Conservation (phyloP, 257 asterid genomes). For the Nicotiana noctiflora region DNA sequence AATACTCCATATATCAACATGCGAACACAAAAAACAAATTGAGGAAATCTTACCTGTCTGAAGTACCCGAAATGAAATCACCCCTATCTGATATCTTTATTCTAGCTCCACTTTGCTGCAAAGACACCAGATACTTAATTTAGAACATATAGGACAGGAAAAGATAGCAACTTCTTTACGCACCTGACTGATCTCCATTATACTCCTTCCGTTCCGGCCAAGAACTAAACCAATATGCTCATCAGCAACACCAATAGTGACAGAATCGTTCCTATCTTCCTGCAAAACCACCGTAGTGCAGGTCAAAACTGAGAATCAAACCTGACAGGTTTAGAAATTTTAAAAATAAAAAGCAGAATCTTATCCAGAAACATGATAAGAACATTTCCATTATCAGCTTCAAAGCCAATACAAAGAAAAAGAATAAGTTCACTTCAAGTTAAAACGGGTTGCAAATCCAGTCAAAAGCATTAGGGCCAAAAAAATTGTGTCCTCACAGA, state of each 20-base stretch:
- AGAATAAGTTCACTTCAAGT: background rate
- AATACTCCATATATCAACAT: background rate
- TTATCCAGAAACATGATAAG: background rate
- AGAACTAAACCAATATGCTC: slow-evolving; percentile 82
- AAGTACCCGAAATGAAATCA: slow-evolving; percentile 85
- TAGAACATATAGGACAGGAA: background rate
- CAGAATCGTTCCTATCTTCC: slow-evolving; percentile 74
- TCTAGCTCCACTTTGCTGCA: slow-evolving; percentile 95
- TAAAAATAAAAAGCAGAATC: background rate
- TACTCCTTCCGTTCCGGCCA: slow-evolving; percentile 91
- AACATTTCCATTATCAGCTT: background rate
- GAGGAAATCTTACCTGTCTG: slow-evolving; percentile 49
- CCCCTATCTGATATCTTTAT: slow-evolving; percentile 93
- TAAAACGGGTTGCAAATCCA: background rate
- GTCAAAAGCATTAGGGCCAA: background rate
- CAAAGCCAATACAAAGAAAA: background rate
- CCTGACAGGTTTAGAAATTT: background rate
- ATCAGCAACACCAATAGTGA: slow-evolving; percentile 82
- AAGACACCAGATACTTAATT: background rate
- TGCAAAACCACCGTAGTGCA: slow-evolving; percentile 13
- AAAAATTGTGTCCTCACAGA: background rate
- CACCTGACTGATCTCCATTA: slow-evolving; percentile 87
- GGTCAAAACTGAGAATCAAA: background rate
- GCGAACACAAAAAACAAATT: background rate
- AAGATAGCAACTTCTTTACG: background rate